Evolutionary conservation across 176 grass and related monocot genomes (phyloP).

Genomic region (Carex parvula): DNA sequence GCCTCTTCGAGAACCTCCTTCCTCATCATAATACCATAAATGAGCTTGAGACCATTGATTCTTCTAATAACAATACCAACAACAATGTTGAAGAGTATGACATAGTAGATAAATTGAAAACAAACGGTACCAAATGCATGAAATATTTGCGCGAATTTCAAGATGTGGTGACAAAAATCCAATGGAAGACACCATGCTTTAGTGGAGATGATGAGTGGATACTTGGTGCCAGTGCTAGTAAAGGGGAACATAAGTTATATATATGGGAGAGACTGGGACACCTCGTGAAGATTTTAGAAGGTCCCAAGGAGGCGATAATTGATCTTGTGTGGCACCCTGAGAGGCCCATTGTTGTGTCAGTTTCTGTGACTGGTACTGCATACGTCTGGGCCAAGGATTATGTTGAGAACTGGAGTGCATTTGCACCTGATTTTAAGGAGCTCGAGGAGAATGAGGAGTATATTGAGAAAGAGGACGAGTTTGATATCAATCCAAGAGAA

Average conservation of each 20-base stretch:
- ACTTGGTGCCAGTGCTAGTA: slow-evolving; percentile 89
- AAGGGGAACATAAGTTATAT: slow-evolving; percentile 94
- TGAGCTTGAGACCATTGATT: slow-evolving; percentile 39
- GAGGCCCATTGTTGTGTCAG: slow-evolving; percentile 66
- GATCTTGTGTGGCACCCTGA: slow-evolving; percentile 96
- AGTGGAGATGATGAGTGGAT: slow-evolving; percentile 98
- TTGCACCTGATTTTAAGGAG: slow-evolving; percentile 97
- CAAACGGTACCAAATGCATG: slow-evolving; percentile 59
- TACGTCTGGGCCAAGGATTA: slow-evolving; percentile 95
- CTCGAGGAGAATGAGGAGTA: slow-evolving; percentile 98
- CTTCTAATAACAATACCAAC: slow-evolving; percentile 12
- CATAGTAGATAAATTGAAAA: slow-evolving; percentile 60
- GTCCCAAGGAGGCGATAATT: slow-evolving; percentile 89
- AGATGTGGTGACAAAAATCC: slow-evolving; percentile 86
- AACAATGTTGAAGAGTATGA: slow-evolving; percentile 34
- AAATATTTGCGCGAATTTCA: slow-evolving; percentile 74
- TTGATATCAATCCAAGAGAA: slow-evolving; percentile 67
- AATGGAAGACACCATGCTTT: slow-evolving; percentile 98
- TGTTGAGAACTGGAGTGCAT: slow-evolving; percentile 91
- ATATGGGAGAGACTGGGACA: slow-evolving; percentile 83
- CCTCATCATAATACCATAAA: slow-evolving; percentile 56
- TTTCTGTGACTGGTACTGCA: slow-evolving; percentile 64
- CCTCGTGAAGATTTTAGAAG: slow-evolving; percentile 97
- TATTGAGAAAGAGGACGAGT: slow-evolving; percentile 86
- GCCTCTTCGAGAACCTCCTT: slow-evolving; percentile 78